These are phyloP conservation scores for Tolypocladium album DNA, from an alignment of 2,329 filamentous ascomycete genomes.

Conservation along the genomic window DNA sequence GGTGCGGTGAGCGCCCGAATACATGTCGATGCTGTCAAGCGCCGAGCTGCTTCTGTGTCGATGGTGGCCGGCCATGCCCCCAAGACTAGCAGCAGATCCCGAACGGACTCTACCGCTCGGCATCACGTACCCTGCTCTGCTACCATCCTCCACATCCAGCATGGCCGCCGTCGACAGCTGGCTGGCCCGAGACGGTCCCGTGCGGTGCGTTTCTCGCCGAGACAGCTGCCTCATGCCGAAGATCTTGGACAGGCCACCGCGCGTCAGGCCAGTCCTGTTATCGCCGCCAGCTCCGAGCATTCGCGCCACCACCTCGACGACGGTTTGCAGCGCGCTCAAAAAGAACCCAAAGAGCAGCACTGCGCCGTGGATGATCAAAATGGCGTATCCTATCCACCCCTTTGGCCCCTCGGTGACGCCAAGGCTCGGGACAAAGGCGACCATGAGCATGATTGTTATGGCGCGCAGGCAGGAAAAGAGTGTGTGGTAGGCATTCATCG, in stretches of 20 bases:
- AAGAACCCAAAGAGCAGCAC: constrained; percentile 89
- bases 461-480: constrained; percentile 73
- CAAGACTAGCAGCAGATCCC: constrained; percentile 49
- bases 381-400: constrained; percentile 92
- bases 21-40: constrained; percentile 39
- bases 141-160: constrained; percentile 56
- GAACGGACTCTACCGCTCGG: constrained; percentile 45
- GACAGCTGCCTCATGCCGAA: constrained; percentile 87
- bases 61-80: constrained; percentile 32
- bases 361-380: constrained; percentile 73
- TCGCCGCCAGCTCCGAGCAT: constrained; percentile 75
- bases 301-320: constrained; percentile 78
- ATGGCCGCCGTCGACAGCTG: constrained; percentile 77
- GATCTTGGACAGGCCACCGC: constrained; percentile 79
- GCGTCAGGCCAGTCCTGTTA: constrained; percentile 54
- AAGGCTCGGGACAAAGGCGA: constrained; percentile 76
- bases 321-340: constrained; percentile 79
- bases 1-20: constrained; percentile 33
- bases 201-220: constrained; percentile 54
- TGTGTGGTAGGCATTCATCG: constrained; percentile 94
- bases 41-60: constrained; percentile 44
- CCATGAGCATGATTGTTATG: constrained; percentile 62
- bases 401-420: constrained; percentile 68
- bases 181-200: constrained; percentile 61
- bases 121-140: constrained; percentile 48